These are phyloP conservation scores for Aulographum hederae DNA, from an alignment of 2,329 filamentous ascomycete genomes.

Conservation along the genomic window DNA sequence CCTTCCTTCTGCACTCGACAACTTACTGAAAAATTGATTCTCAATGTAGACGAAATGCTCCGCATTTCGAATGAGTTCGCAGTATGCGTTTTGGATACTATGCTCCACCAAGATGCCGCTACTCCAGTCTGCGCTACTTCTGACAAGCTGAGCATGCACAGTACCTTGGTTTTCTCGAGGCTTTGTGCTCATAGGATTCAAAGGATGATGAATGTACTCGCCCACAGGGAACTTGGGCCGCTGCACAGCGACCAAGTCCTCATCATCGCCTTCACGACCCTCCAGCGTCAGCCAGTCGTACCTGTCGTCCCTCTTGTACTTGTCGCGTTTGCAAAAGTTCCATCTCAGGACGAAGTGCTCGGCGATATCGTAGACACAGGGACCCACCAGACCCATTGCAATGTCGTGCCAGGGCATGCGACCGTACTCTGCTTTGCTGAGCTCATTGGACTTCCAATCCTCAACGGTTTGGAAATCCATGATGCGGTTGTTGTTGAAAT, in stretches of 20 bases:
- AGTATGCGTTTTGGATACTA: conserved; percentile 76
- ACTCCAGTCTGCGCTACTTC: conserved; percentile 85
- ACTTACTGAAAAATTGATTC: conserved; percentile 82
- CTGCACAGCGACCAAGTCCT: conserved; percentile 77
- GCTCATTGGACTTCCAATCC: conserved; percentile 84
- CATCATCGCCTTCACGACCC: conserved; percentile 57
- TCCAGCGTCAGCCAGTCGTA: conserved; percentile 76
- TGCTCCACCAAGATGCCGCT: conserved; percentile 74
- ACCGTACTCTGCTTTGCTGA: conserved; percentile 78
- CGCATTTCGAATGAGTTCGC: conserved; percentile 67
- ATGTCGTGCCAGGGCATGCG: conserved; percentile 99
- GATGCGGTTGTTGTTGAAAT: conserved; percentile 94
- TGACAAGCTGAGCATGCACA: conserved; percentile 67
- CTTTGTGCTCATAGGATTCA: conserved; percentile 49
- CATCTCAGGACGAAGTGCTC: conserved; percentile 89
- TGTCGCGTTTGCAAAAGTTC: conserved; percentile 96
- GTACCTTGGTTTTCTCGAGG: conserved; percentile 42
- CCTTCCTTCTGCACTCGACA: neutral
- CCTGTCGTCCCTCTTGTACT: conserved; percentile 75
- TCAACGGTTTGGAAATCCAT: conserved; percentile 87
- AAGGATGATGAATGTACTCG: conserved; percentile 67
- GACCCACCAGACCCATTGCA: conserved; percentile 75
- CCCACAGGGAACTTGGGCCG: conserved; percentile 78
- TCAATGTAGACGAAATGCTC: conserved; percentile 95
- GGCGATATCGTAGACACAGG: conserved; percentile 81